Base-by-base conservation (phyloP, 257 asterid genomes). In the Leptodermis oblonga region DNA sequence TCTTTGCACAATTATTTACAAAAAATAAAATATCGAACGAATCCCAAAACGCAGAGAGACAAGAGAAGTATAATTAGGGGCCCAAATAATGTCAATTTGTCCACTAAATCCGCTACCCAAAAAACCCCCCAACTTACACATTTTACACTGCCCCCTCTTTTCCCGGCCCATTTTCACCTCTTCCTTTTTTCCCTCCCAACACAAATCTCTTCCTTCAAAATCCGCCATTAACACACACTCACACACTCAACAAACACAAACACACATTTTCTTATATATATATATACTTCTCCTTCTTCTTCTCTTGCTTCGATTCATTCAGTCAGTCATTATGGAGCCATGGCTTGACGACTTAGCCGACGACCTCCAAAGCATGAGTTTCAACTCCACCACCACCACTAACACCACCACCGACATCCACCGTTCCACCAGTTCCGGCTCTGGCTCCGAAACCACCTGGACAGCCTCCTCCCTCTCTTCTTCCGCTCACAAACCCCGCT, bases 311-410 rank as follows among this genome's bases (percentile, higher is more conserved):
- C 11, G 26, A 25, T 17, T 20, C 41, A 0, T 12, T 34, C 28
- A 43, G 36, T 71, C 75, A 63, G n/a, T 51, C 58, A 18, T 43
- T 10, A 87, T 86, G 90, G 96, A 85, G 83, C 92, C 96, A 62
- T 81, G 87, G 84, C 58, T 79, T n/a, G 95, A 84, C 74, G 91
- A 88, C 67, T 34, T 90, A 2, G 73, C 89, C 82, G 95, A 88
- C 85, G 97, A 90, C 76, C 90, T 94, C 68, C 92, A 89, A 43
- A 88, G 99, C 87, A 76, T 91, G 74, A 90, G 97, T 70, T 94
- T 89, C 90, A 91, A 86, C 82, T 91, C 98, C 80, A 77, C 94
- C 22, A 83, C 88, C 62, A 83, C 93, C 52, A 82, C 86, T n/a
- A 63, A 70, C 5, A 56, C 73, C 74, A 77, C 94, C 74, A 84